A percentile compares a stretch with the other conserved stretches of the same genome.
phyloP scores from a whole-genome alignment of 306 rosid genomes.

The Datisca glomerata region DNA sequence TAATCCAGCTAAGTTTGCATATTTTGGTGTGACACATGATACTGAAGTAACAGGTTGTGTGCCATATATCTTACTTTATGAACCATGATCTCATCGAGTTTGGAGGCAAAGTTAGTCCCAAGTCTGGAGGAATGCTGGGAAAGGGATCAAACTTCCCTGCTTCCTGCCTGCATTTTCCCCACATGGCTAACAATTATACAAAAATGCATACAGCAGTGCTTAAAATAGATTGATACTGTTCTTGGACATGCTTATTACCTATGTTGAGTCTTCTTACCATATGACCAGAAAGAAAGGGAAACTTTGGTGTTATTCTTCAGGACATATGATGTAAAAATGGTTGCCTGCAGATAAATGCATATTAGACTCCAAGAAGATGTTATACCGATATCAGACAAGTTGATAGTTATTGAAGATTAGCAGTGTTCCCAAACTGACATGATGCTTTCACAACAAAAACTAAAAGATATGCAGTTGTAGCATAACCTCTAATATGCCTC shows the following conservation, averaged over 20 bases:
- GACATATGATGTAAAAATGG: constrained; percentile 69
- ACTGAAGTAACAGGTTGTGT: no score
- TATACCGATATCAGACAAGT: constrained; percentile 8
- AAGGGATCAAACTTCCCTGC: constrained; percentile 30
- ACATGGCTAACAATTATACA: background rate
- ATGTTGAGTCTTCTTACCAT: constrained; percentile 45
- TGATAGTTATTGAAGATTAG: background rate
- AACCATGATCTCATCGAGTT: constrained; percentile 70
- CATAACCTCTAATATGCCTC: constrained; percentile 73
- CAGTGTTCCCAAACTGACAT: background rate
- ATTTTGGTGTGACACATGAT: no score
- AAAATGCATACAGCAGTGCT: constrained; percentile 11
- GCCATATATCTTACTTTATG: constrained; percentile 59
- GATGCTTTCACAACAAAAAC: background rate
- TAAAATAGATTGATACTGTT: constrained; percentile 7
- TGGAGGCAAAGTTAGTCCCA: constrained; percentile 66
- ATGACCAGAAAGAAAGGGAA: constrained; percentile 49
- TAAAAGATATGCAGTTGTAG: background rate
- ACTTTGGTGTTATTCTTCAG: constrained; percentile 64
- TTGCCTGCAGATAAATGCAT: constrained; percentile 43
- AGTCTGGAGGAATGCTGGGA: constrained; percentile 38
- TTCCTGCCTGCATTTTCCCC: constrained; percentile 39
- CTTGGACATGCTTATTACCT: constrained; percentile 34
- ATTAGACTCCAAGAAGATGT: constrained; percentile 14
- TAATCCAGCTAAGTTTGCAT: constrained; percentile 2